Percentiles rank a stretch among this genome's conserved stretches.
These are phyloP conservation scores for Melaleuca alternifolia DNA, from an alignment of 345 rosid genomes.

Conservation along the genomic window DNA sequence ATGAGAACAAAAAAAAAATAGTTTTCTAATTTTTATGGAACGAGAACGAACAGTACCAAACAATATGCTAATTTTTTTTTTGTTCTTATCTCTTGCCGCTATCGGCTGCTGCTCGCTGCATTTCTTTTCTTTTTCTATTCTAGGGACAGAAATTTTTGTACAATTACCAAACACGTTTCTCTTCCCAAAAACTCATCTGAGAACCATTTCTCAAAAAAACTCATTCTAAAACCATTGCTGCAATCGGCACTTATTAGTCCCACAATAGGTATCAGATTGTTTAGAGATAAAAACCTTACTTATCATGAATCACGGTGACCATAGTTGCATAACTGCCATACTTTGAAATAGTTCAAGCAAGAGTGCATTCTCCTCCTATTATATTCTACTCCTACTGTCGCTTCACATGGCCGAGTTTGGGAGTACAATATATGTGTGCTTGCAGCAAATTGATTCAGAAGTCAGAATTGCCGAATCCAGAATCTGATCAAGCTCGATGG, in stretches of 20 bases:
- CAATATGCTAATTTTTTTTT: too few species aligned
- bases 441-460: neutral
- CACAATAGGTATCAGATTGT: neutral
- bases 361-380: neutral
- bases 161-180: too few species aligned
- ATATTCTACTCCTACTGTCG: neutral
- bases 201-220: too few species aligned
- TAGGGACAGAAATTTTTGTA: too few species aligned
- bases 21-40: too few species aligned
- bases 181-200: too few species aligned
- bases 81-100: too few species aligned
- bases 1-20: too few species aligned
- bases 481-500: neutral
- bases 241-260: neutral
- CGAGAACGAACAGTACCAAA: too few species aligned
- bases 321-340: neutral
- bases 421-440: neutral
- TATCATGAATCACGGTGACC: neutral
- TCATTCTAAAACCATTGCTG: neutral
- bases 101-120: too few species aligned
- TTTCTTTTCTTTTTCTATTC: too few species aligned
- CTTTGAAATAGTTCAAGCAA: neutral
- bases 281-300: neutral
- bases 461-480: neutral
- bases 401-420: neutral